Conservation (phyloP, 108 stramenopile genomes). For the Conticribra guillardii region DNA sequence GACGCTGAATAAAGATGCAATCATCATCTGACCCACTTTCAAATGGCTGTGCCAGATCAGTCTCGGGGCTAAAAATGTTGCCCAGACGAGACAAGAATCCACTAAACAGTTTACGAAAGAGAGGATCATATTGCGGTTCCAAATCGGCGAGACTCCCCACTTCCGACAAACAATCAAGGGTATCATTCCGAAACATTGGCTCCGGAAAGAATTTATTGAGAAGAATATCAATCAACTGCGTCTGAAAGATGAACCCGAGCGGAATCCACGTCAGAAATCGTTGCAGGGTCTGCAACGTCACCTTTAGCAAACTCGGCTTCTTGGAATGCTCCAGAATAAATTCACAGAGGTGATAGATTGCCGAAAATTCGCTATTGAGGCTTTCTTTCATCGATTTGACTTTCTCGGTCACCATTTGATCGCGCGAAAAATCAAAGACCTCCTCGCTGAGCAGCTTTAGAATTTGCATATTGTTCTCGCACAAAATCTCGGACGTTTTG, state of each 20-base stretch:
- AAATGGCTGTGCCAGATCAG: conserved; percentile 82
- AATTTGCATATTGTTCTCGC: conserved; percentile 99
- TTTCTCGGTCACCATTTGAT: conserved; percentile 96
- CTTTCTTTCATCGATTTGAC: conserved; percentile 89
- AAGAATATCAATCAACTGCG: conserved; percentile 89
- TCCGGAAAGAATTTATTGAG: conserved; percentile 93
- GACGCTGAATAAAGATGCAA: conserved; percentile 91
- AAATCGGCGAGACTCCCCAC: conserved; percentile 92
- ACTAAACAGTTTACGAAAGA: conserved; percentile 85
- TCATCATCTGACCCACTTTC: conserved; percentile 93
- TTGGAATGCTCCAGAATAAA: conserved; percentile 93
- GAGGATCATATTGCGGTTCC: conserved; percentile 90
- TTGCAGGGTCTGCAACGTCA: conserved; percentile 95
- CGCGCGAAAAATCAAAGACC: conserved; percentile 97
- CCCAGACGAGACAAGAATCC: conserved; percentile 79
- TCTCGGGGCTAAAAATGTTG: conserved; percentile 85
- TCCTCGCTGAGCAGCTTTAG: conserved; percentile 97
- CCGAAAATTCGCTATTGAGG: conserved; percentile 93
- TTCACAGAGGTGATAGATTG: conserved; percentile 96
- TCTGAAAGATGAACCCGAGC: conserved; percentile 97
- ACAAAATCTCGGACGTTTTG: conserved; percentile 91
- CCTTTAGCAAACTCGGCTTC: conserved; percentile 80
- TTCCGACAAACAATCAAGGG: conserved; percentile 97
- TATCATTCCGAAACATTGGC: conserved; percentile 90
- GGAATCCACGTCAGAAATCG: conserved; percentile 99